Base-by-base conservation (phyloP, 2,329 filamentous ascomycete genomes). In the Rugonectria rugulosa region DNA sequence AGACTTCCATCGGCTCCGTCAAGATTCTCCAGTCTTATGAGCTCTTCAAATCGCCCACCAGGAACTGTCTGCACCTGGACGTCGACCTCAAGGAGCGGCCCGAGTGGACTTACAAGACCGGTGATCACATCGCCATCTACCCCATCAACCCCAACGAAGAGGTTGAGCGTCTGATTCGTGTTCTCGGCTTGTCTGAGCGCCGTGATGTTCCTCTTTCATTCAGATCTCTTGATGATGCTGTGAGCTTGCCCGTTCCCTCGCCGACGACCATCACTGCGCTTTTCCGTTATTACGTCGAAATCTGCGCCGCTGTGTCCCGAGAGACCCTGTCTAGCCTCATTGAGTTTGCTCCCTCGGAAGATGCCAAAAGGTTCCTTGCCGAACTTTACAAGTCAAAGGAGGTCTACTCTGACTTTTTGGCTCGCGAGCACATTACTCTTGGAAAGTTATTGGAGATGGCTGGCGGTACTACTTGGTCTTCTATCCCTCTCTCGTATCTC, bases 281-380 rank as follows among this genome's bases (percentile, higher is more conserved):
- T 5, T 73, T 79, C 59, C 64, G 70, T 10, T 69, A 78, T 56
- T 75, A 79, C 58, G 70, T 81, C 4, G 78, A 81, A 49, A 78
- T 79, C 23, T 58, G 56, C 41, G 40, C 53, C 15, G 53, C 61
- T 5, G 56, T 64, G 10, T 59, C 38, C 73, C 75, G 78, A 6
- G 65, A 86, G 0, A 76, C 83, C 0, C 74, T 88, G 8, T 76
- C 77, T 5, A 75, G 79, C 37, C 84, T 85, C 70, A 73, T 88
- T 9, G 75, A 79, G 45, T 81, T 82, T 70, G 78, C 86, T 1
- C 81, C 81, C 9, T 51, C 46, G 4, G 41, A 56, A 27, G 36
- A 23, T 4, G 46, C 53, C 26, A 56, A 51, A 47, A 46, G 17
- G 10, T 51, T 51, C n/a, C 40, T 56, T 14, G 21, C 46, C 6